A percentile compares a stretch with the other conserved stretches of the same genome.
Evolutionary conservation across 805 yeast species (phyloP).

Genomic region (Sugiyamaella mastotermitis): DNA sequence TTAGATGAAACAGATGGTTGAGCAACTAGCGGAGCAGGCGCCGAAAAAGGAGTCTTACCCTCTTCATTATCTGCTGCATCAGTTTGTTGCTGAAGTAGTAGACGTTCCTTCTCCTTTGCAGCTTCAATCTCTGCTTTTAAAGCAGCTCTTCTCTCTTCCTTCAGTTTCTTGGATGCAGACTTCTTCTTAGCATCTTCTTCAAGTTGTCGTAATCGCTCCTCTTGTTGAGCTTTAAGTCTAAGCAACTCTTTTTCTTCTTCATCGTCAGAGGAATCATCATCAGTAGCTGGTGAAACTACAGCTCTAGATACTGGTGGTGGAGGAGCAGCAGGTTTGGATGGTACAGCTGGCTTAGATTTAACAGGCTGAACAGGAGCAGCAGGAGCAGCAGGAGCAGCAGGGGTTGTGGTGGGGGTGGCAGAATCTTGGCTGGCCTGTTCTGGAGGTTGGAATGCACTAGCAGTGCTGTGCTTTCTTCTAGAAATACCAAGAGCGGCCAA

Average conservation of each 20-base stretch:
- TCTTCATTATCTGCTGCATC: constrained; percentile 4
- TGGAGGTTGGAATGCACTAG: constrained; percentile 20
- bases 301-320: constrained; percentile 16
- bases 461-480: constrained; percentile 23
- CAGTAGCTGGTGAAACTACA: constrained; percentile 11
- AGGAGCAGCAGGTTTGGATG: constrained; percentile 13
- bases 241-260: constrained; percentile 32
- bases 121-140: constrained; percentile 21
- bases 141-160: constrained; percentile 28
- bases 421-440: constrained; percentile 7
- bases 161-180: constrained; percentile 13
- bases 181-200: constrained; percentile 22
- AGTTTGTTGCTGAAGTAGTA: constrained; percentile 9
- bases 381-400: constrained; percentile 10
- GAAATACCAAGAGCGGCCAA: constrained; percentile 71
- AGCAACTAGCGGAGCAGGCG: constrained; percentile 4
- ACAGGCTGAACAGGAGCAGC: constrained; percentile 2
- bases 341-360: constrained; percentile 6
- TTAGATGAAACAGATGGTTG: constrained; percentile 1
- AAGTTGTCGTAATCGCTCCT: constrained; percentile 20
- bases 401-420: constrained; percentile 9
- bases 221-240: constrained; percentile 19
- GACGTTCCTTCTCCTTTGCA: constrained; percentile 24
- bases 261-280: constrained; percentile 26
- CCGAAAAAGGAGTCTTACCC: constrained; percentile 8